phyloP scores from a whole-genome alignment of 2,329 filamentous ascomycete genomes.

The Aspergillus sp. region DNA sequence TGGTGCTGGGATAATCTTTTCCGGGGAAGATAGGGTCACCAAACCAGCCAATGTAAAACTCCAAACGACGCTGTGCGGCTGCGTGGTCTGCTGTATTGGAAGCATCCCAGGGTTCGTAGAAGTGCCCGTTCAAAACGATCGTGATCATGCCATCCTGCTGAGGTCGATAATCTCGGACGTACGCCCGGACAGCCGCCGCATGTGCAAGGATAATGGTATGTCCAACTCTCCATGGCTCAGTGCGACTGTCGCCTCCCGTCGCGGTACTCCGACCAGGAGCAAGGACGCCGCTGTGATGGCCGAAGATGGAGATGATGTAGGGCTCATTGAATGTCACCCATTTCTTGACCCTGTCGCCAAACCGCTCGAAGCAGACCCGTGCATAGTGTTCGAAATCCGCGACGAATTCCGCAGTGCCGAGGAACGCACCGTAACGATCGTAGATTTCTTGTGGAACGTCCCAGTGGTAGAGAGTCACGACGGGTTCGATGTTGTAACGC shows the following conservation, averaged over 20 bases:
- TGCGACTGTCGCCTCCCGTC: background rate
- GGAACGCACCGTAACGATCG: slow-evolving; percentile 33
- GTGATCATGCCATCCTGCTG: slow-evolving; percentile 2
- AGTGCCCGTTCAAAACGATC: slow-evolving; percentile 18
- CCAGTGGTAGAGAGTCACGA: slow-evolving; percentile 44
- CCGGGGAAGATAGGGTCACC: slow-evolving; percentile 38
- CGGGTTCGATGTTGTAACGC: slow-evolving; percentile 38
- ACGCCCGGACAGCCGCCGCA: slow-evolving; percentile 1
- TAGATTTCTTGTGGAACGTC: slow-evolving; percentile 37
- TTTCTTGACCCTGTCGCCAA: slow-evolving; percentile 28
- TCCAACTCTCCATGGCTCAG: slow-evolving; percentile 8
- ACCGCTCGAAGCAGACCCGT: slow-evolving; percentile 26
- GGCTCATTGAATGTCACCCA: slow-evolving; percentile 38
- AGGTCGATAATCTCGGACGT: background rate
- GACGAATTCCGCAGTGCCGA: slow-evolving; percentile 1
- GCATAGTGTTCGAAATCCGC: slow-evolving; percentile 23
- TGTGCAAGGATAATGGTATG: slow-evolving; percentile 5
- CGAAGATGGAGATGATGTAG: slow-evolving; percentile 31
- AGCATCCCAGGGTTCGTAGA: slow-evolving; percentile 28
- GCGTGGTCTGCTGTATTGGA: slow-evolving; percentile 12
- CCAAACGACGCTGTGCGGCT: slow-evolving; percentile 18
- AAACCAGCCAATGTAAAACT: slow-evolving; percentile 37
- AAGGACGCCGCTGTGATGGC: slow-evolving; percentile 1
- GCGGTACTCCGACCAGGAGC: slow-evolving; percentile 4
- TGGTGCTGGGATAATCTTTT: slow-evolving; percentile 36